Evolutionary conservation across 2,329 filamentous ascomycete species (phyloP).

Genomic region (Nemania serpens): DNA sequence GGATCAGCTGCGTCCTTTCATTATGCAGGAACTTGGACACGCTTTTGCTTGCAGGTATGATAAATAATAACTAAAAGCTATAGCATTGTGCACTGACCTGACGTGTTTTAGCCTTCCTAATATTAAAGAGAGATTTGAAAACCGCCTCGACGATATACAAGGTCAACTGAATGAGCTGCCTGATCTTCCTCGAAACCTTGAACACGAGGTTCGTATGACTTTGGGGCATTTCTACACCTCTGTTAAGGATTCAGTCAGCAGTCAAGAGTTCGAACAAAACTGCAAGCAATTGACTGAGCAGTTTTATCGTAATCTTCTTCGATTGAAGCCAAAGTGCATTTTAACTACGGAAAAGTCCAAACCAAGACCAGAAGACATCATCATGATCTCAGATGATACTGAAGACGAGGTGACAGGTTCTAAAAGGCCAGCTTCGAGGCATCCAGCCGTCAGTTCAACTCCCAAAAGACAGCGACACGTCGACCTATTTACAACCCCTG

Average conservation of each 20-base stretch:
- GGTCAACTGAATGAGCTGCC: conserved; percentile 61
- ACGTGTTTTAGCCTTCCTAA: conserved; percentile 49
- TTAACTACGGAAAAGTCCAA: neutral
- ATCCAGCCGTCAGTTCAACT: neutral
- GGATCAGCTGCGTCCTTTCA: conserved; percentile 53
- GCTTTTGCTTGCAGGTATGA: conserved; percentile 50
- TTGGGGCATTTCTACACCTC: conserved; percentile 17
- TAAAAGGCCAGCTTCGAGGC: conserved; percentile 10
- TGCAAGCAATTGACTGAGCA: conserved; percentile 30
- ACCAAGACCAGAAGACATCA: neutral
- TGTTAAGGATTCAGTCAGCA: conserved; percentile 57
- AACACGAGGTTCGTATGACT: conserved; percentile 62
- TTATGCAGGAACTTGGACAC: conserved; percentile 56
- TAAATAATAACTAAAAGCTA: neutral
- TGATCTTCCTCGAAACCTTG: conserved; percentile 67
- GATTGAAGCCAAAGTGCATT: conserved; percentile 31
- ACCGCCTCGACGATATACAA: conserved; percentile 55
- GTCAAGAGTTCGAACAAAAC: conserved; percentile 43
- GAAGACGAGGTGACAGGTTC: conserved; percentile 33
- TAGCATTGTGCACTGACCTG: neutral
- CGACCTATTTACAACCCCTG: conserved; percentile 11
- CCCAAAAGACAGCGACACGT: conserved; percentile 3
- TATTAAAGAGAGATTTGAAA: conserved; percentile 55
- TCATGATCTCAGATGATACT: conserved; percentile 29
- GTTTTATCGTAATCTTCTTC: conserved; percentile 29